Conservation (phyloP, 148 eudicot genomes). For the Rheum nobile region DNA sequence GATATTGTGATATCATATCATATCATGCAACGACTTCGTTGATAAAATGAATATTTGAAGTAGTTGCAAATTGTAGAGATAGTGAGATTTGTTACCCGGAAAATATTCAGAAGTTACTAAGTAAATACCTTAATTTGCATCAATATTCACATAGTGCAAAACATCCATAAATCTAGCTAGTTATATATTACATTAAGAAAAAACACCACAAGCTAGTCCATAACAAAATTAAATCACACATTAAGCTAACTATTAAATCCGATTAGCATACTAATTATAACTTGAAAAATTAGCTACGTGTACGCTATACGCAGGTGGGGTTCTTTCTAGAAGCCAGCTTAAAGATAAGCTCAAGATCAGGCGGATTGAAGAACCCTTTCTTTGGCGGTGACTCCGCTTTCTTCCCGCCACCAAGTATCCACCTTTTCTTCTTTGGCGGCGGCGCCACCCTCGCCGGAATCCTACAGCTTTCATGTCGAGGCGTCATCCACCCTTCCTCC, state of each 20-base stretch:
- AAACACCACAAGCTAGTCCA: too few species aligned
- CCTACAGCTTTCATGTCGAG: neutral
- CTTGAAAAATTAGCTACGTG: neutral
- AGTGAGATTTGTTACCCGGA: too few species aligned
- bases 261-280: neutral
- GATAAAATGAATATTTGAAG: too few species aligned
- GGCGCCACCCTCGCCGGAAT: slow-evolving; percentile 6
- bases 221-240: neutral
- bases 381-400: neutral
- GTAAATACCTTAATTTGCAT: neutral
- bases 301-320: neutral
- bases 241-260: neutral
- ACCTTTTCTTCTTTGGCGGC: slow-evolving; percentile 3
- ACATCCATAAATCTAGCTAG: neutral
- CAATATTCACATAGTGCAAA: neutral
- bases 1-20: too few species aligned
- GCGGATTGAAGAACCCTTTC: neutral
- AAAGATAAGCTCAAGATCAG: slow-evolving; percentile 3
- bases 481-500: slow-evolving; percentile 7
- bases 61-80: too few species aligned
- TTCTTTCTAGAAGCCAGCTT: neutral
- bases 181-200: neutral
- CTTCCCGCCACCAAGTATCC: neutral
- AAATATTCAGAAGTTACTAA: neutral
- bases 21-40: too few species aligned